Evolutionary conservation across 352 stramenopile species (phyloP), one percentile per base, ranked within the genome.

Genomic region (Phytophthora meadii): DNA sequence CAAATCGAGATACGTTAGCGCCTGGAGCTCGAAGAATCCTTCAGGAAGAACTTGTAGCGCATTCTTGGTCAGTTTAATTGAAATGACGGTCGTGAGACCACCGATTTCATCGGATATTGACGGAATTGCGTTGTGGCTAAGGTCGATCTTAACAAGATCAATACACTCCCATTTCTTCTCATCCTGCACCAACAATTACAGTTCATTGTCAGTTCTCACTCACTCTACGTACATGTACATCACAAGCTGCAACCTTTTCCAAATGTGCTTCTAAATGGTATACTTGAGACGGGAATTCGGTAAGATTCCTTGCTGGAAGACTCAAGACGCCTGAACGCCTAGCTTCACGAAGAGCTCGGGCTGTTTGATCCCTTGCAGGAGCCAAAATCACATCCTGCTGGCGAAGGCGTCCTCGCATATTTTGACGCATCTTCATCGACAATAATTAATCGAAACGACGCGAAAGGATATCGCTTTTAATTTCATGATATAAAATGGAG

Each of bases 131-230:
- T 94, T 93, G 67, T 93, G 87, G 48, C 87, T 94, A 52, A 94
- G 60, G 42, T 94, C 87, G 28, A 93, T 77, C 69, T 92, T 94
- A 39, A 89, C 47, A 37, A 94, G 57, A 56, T 93, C 87, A 24
- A 93, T 81, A 55, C 87, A 94, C 60, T 94, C 87, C 87, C 87
- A 94, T 50, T 84, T 88, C 59, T 93, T 92, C 58, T 94, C 87
- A 22, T 94, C 87, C 79, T 88, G 44, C 3, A 36, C 32, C 49
- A 15, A 47, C 11, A 32, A 39, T 8, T 22, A 27, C 3, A 25
- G 14, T 17, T 15, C 10, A 32, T 12, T 19, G 41, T 48, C 27
- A 28, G 41, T 25, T 32, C 10, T 30, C 30, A 34, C 19, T 2
- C 17, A 11, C 15, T 45, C 19, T 12, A 11, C 28, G 10, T 10